A percentile compares a stretch with the other conserved stretches of the same genome.
Evolutionary conservation across 2,329 filamentous ascomycete genomes (phyloP).

Genomic region (Endoconidiophora polonica): DNA sequence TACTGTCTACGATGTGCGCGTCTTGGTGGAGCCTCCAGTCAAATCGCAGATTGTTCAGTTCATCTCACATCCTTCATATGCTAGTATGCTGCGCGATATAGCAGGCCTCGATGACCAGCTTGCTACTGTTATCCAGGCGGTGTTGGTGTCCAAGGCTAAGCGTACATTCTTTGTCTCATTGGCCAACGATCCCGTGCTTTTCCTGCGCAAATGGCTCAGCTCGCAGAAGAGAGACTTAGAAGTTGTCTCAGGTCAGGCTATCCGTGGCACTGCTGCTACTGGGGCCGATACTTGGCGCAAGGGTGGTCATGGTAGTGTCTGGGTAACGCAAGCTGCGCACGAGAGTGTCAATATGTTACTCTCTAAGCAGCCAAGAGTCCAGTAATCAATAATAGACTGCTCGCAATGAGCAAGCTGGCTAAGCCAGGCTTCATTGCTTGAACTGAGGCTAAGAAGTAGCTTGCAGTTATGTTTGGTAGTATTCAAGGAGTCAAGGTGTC

Average conservation of each 20-base stretch:
- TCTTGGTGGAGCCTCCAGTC: constrained; percentile 70
- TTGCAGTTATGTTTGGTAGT: background rate
- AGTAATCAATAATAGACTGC: background rate
- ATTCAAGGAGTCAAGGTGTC: background rate
- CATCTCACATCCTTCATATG: constrained; percentile 52
- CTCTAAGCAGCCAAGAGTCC: constrained; percentile 28
- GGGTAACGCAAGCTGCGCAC: constrained; percentile 39
- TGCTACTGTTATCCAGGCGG: constrained; percentile 63
- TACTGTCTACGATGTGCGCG: constrained; percentile 79
- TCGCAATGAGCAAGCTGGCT: background rate
- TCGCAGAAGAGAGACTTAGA: constrained; percentile 85
- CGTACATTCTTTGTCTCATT: constrained; percentile 73
- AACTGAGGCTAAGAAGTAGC: background rate
- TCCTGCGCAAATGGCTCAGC: constrained; percentile 74
- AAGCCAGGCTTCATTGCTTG: background rate
- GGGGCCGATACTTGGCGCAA: constrained; percentile 51
- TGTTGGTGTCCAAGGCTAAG: constrained; percentile 74
- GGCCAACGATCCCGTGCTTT: constrained; percentile 64
- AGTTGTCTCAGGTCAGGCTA: constrained; percentile 68
- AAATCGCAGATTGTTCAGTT: constrained; percentile 48
- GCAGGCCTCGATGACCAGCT: constrained; percentile 68
- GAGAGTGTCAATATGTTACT: constrained; percentile 48
- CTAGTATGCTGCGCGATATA: constrained; percentile 59
- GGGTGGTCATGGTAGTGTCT: constrained; percentile 36
- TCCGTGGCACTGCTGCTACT: constrained; percentile 32